These are phyloP conservation scores for Rhododendron ferrugineum DNA, from an alignment of 148 eudicot genomes.

Conservation along the genomic window DNA sequence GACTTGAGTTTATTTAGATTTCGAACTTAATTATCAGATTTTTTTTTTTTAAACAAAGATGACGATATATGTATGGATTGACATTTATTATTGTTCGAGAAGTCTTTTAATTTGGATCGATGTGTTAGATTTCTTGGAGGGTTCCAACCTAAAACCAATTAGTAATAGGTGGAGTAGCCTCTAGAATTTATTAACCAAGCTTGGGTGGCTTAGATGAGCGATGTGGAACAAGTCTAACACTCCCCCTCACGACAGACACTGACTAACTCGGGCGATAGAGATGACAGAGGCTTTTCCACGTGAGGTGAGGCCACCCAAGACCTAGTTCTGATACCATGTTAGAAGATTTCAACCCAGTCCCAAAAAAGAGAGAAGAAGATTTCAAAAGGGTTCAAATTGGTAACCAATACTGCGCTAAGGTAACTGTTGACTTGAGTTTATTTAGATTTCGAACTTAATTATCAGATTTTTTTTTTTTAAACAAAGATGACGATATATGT, in stretches of 20 bases:
- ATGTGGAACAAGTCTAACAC: no score
- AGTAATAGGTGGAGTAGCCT: no score
- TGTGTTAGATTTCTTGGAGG: no score
- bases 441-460: not conserved
- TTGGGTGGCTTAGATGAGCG: no score
- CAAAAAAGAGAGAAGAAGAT: not conserved
- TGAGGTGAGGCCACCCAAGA: no score
- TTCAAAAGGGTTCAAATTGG: not conserved
- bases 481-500: not conserved
- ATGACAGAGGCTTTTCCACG: no score
- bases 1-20: not conserved
- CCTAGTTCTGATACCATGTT: no score
- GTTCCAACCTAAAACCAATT: no score
- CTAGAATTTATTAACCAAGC: no score
- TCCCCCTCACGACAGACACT: no score
- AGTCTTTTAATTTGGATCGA: no score
- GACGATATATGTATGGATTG: not conserved
- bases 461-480: not conserved
- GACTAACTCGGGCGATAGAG: no score
- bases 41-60: not conserved
- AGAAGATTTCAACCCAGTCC: not conserved
- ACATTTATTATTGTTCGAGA: not conserved
- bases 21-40: not conserved
- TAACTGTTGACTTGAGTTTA: not conserved
- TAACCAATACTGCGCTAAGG: not conserved